A percentile compares a stretch with the other conserved stretches of the same genome.
Conservation (phyloP, 2,329 filamentous ascomycete species). For the Apiospora aurea region DNA sequence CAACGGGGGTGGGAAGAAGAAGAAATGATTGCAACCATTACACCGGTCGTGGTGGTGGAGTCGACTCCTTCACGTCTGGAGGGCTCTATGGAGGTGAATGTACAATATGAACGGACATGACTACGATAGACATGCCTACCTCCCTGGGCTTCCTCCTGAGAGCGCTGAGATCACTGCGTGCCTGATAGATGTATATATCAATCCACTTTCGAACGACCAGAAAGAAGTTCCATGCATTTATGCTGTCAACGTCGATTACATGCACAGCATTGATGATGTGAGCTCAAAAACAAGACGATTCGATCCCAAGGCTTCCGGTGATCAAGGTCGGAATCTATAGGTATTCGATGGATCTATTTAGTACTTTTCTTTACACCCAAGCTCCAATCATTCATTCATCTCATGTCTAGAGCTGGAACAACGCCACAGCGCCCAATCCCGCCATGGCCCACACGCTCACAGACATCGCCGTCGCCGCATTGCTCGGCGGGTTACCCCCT, state of each 20-base stretch:
- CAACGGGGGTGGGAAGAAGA: constrained; percentile 24
- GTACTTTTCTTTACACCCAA: not conserved
- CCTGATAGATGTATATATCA: not conserved
- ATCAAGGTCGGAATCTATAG: not conserved
- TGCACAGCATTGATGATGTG: too few species aligned
- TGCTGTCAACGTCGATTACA: too few species aligned
- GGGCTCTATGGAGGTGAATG: not conserved
- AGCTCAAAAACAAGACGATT: too few species aligned
- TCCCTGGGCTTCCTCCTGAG: too few species aligned
- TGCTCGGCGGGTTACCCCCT: not conserved
- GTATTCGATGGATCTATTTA: not conserved
- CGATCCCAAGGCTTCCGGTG: not conserved
- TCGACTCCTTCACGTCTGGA: not conserved
- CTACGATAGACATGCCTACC: too few species aligned
- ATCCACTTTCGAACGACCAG: not conserved
- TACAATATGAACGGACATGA: not conserved
- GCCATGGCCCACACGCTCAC: not conserved
- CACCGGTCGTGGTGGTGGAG: too few species aligned
- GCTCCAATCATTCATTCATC: not conserved
- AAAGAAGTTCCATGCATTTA: rapidly evolving
- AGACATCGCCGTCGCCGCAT: not conserved
- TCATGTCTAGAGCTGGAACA: not conserved
- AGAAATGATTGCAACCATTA: constrained; percentile 27
- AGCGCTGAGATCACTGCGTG: too few species aligned
- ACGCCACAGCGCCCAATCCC: not conserved